Conservation (phyloP, 306 rosid genomes). For the Hippophae tibetana region DNA sequence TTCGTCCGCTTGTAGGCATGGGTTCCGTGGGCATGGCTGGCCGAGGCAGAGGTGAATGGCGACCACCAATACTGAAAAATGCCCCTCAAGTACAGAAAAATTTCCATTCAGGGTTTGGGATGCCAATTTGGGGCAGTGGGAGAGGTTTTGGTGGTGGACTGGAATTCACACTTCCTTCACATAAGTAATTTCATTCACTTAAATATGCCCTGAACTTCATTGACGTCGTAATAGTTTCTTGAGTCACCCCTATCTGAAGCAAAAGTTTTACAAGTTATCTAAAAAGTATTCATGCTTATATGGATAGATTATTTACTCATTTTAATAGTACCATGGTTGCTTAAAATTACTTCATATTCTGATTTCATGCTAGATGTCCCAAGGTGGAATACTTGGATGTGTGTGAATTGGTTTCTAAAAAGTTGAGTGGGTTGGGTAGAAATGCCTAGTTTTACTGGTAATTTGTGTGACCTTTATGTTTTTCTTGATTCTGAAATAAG, state of each 20-base stretch:
- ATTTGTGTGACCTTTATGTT: too few relatives aligned
- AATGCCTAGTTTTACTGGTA: too few relatives aligned
- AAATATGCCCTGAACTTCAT: conserved; percentile 4
- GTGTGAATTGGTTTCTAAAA: too few relatives aligned
- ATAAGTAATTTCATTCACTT: conserved; percentile 52
- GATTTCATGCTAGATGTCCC: too few relatives aligned
- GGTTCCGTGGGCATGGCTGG: conserved; percentile 45
- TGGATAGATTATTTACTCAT: too few relatives aligned
- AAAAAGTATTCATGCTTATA: too few relatives aligned
- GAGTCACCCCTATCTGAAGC: not conserved
- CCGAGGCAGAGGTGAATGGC: conserved; percentile 99
- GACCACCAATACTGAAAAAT: conserved; percentile 71
- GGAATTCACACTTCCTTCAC: conserved; percentile 96
- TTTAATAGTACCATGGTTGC: too few relatives aligned
- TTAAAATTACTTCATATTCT: too few relatives aligned
- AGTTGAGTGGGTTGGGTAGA: too few relatives aligned
- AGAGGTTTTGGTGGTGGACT: conserved; percentile 86
- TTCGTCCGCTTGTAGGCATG: conserved; percentile 69
- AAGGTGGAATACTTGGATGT: too few relatives aligned
- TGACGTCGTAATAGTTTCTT: conserved; percentile 5
- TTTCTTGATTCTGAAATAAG: too few relatives aligned
- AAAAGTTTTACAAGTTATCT: too few relatives aligned
- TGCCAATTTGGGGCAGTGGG: conserved; percentile 78
- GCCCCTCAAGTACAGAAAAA: conserved; percentile 55
- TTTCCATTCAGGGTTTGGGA: conserved; percentile 70